A percentile compares a stretch with the other conserved stretches of the same genome.
phyloP scores from a whole-genome alignment of 139 green algal species.

The Monoraphidium neglectum region DNA sequence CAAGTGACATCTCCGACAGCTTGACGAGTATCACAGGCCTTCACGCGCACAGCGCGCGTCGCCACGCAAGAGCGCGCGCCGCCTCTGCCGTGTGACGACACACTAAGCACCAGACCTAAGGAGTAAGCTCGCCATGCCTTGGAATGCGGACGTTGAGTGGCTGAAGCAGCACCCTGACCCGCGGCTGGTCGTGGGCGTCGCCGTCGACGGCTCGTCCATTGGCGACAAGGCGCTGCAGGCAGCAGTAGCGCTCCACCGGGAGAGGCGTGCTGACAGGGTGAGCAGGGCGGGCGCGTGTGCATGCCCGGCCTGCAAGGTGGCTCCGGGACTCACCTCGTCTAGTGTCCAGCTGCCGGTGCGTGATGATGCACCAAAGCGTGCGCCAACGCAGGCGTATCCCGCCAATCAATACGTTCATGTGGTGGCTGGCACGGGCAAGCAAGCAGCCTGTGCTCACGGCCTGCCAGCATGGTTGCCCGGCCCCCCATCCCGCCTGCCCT shows the following conservation, averaged over 20 bases:
- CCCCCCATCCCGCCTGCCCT: too few species aligned
- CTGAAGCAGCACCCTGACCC: constrained; percentile 12
- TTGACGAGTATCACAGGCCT: too few species aligned
- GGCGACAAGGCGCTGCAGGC: constrained; percentile 22
- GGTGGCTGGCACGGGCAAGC: neutral
- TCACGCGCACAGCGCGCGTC: too few species aligned
- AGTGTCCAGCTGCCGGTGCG: neutral
- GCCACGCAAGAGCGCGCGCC: too few species aligned
- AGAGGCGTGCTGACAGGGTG: constrained; percentile 24
- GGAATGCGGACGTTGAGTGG: constrained; percentile 2
- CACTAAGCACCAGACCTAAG: too few species aligned
- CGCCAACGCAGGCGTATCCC: neutral
- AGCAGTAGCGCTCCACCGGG: constrained; percentile 10
- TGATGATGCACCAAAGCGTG: neutral
- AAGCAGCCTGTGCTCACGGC: neutral
- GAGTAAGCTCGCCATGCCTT: too few species aligned
- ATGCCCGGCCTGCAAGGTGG: neutral
- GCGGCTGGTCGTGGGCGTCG: constrained; percentile 20
- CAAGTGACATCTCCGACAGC: too few species aligned
- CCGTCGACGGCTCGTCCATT: constrained; percentile 34
- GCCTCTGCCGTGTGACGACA: too few species aligned
- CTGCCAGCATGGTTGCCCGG: neutral
- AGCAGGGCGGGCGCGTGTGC: constrained; percentile 21
- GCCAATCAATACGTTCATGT: neutral
- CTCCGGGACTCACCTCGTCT: neutral